Percentiles rank a stretch among this genome's conserved stretches.
Conservation (phyloP, 768 basidiomycete species). For the Phlebiopsis flavidoalba region DNA sequence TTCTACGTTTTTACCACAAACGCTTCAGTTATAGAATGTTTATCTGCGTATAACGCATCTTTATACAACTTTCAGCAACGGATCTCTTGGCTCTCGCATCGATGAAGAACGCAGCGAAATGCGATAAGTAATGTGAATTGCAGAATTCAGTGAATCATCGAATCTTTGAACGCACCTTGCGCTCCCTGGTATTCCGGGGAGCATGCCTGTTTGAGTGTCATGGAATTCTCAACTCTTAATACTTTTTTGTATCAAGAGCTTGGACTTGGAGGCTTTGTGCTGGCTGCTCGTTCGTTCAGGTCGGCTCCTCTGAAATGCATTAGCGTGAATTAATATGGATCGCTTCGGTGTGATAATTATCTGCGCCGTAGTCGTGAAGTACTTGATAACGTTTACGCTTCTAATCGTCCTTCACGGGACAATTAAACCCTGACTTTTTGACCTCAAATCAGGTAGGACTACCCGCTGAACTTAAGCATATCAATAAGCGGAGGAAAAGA, state of each 20-base stretch:
- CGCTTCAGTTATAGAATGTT: conserved; percentile 18
- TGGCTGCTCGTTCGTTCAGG: conserved; percentile 33
- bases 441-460: conserved; percentile 81
- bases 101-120: conserved; percentile 79
- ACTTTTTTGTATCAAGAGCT: conserved; percentile 28
- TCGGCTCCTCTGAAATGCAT: conserved; percentile 39
- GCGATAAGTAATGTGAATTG: conserved; percentile 83
- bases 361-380: conserved; percentile 33
- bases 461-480: conserved; percentile 87
- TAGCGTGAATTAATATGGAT: conserved; percentile 7
- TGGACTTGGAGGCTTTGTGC: conserved; percentile 37
- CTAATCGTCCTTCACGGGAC: conserved; percentile 20
- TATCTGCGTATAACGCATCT: conserved; percentile 12
- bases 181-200: conserved; percentile 69
- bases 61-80: conserved; percentile 25
- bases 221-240: conserved; percentile 43
- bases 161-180: conserved; percentile 82
- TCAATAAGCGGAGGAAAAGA: conserved; percentile 90
- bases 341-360: conserved; percentile 24
- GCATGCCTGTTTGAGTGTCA: conserved; percentile 78
- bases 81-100: conserved; percentile 67
- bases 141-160: conserved; percentile 80
- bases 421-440: conserved; percentile 31
- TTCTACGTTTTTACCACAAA: conserved; percentile 16
- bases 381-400: conserved; percentile 23